These are phyloP conservation scores for Chrysoporthe cubensis DNA, from an alignment of 2,329 filamentous ascomycete species.

Conservation along the genomic window DNA sequence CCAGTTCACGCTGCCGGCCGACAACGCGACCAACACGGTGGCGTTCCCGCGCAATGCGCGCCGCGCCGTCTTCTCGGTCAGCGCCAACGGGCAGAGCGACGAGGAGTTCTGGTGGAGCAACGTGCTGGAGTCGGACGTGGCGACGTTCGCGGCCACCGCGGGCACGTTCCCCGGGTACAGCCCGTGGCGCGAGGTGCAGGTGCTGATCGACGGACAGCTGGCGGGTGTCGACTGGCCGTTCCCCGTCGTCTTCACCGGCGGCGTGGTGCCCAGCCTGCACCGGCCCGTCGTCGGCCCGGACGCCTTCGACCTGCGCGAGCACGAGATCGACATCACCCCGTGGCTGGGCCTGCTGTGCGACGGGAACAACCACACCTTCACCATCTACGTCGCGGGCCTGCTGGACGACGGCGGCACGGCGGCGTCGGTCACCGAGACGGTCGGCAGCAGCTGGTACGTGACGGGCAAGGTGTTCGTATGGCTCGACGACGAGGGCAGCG, in stretches of 20 bases:
- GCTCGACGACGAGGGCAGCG: constrained; percentile 56
- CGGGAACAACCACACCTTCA: constrained; percentile 66
- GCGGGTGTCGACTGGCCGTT: constrained; percentile 82
- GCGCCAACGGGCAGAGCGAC: constrained; percentile 72
- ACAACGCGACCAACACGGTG: constrained; percentile 63
- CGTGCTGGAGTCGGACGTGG: constrained; percentile 64
- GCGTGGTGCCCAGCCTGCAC: constrained; percentile 76
- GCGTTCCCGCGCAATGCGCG: constrained; percentile 68
- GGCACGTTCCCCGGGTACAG: constrained; percentile 68
- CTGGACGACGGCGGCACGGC: constrained; percentile 55
- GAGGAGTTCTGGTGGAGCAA: constrained; percentile 92
- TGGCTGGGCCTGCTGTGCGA: constrained; percentile 74
- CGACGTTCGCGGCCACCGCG: constrained; percentile 60
- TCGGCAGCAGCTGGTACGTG: constrained; percentile 73
- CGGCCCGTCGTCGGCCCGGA: constrained; percentile 78
- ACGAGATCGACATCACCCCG: constrained; percentile 81
- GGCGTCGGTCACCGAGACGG: constrained; percentile 55
- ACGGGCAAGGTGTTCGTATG: constrained; percentile 83
- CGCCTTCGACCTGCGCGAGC: constrained; percentile 77
- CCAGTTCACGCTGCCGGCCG: constrained; percentile 67
- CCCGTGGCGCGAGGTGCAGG: constrained; percentile 77
- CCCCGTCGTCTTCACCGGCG: constrained; percentile 81
- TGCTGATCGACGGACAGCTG: constrained; percentile 72
- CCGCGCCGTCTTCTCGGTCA: constrained; percentile 75
- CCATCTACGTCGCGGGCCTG: constrained; percentile 69